A percentile compares a stretch with the other conserved stretches of the same genome.
These are phyloP conservation scores for Nakazawaea pomicola DNA, from an alignment of 805 yeast genomes.

Conservation along the genomic window DNA sequence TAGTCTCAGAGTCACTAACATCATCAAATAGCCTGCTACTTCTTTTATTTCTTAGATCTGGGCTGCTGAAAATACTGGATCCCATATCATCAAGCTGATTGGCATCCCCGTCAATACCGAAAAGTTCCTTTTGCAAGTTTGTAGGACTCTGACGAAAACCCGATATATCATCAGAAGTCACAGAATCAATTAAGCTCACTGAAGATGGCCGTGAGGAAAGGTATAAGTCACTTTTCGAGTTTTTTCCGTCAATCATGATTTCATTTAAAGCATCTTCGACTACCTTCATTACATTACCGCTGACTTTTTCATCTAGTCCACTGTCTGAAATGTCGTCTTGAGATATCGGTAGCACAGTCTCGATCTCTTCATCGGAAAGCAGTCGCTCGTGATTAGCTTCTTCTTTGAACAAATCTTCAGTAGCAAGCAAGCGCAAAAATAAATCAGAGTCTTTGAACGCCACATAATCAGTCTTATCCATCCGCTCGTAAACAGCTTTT, in stretches of 20 bases:
- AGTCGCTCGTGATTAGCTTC: too few relatives aligned
- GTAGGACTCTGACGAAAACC: constrained; percentile 9
- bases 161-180: neutral
- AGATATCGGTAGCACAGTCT: neutral
- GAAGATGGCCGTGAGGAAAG: constrained; percentile 6
- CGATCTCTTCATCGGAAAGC: constrained; percentile 3
- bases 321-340: neutral
- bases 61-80: constrained; percentile 13
- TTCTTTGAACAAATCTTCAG: constrained; percentile 21
- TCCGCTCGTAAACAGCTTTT: constrained; percentile 39
- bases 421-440: constrained; percentile 48
- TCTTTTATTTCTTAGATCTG: constrained; percentile 14
- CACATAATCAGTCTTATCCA: constrained; percentile 50
- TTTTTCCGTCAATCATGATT: constrained; percentile 35
- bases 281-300: constrained; percentile 47
- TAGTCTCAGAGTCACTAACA: constrained; percentile 21
- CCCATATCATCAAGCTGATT: constrained; percentile 29
- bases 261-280: constrained; percentile 65
- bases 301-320: constrained; percentile 28
- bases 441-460: constrained; percentile 56
- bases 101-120: constrained; percentile 28
- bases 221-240: neutral
- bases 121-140: constrained; percentile 26
- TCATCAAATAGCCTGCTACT: constrained; percentile 30
- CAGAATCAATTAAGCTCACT: constrained; percentile 1